These are phyloP conservation scores for Lentithecium fluviatile DNA, from an alignment of 495 filamentous ascomycete species.

Conservation along the genomic window DNA sequence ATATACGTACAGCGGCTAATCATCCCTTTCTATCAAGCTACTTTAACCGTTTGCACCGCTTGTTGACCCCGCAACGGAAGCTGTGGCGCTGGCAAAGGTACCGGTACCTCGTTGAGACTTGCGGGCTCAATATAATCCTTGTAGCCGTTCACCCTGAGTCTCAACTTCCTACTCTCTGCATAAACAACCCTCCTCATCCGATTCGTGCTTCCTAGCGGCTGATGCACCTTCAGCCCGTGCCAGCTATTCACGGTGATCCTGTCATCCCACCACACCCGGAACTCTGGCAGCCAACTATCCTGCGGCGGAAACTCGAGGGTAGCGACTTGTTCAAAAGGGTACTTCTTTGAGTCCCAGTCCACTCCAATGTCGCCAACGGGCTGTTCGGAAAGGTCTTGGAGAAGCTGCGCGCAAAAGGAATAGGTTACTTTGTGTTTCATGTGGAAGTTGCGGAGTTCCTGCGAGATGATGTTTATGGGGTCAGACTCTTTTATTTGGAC, in stretches of 20 bases:
- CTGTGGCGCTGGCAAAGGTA: neutral
- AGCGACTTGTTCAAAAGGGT: conserved; percentile 52
- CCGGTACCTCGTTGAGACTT: neutral
- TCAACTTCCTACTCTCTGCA: conserved; percentile 23
- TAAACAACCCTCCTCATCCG: conserved; percentile 46
- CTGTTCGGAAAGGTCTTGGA: conserved; percentile 51
- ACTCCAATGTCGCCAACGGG: conserved; percentile 52
- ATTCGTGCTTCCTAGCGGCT: conserved; percentile 49
- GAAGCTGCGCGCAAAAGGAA: conserved; percentile 49
- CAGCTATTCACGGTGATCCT: conserved; percentile 50
- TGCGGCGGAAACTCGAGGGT: conserved; percentile 48
- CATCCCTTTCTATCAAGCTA: too few relatives aligned
- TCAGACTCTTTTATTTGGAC: conserved; percentile 46
- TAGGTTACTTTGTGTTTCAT: conserved; percentile 48
- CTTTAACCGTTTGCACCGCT: neutral
- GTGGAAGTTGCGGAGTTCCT: conserved; percentile 49
- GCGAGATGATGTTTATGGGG: conserved; percentile 46
- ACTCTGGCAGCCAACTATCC: conserved; percentile 47
- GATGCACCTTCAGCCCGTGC: conserved; percentile 48
- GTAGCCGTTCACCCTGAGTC: conserved; percentile 23
- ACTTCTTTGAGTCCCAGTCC: conserved; percentile 51
- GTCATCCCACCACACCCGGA: conserved; percentile 51
- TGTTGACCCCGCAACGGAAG: neutral
- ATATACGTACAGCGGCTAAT: too few relatives aligned
- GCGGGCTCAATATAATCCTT: conserved; percentile 8